Base-by-base conservation (phyloP, 2,329 filamentous ascomycete species). In the Dactylonectria macrodidyma region DNA sequence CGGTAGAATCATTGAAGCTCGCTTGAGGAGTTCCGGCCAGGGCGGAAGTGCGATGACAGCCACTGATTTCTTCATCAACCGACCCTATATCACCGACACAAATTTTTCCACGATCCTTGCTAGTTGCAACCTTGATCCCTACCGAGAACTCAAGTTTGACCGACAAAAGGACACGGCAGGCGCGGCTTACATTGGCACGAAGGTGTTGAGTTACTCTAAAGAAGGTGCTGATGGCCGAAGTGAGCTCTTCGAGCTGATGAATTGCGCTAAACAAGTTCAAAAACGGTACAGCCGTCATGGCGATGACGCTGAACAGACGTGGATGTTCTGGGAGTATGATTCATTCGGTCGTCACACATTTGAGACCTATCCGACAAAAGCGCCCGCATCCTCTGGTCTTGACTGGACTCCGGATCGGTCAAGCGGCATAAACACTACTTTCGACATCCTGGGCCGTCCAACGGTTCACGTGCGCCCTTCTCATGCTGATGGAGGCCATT, bases 231-330 rank as follows among this genome's bases (percentile, higher is more conserved):
- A 48, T 10, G 46, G 46, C 14, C 46, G 16, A 48, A 10, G 46
- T 48, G 46, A 48, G 46, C 46, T 48, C 46, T 48, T 48, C 19
- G 46, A 48, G 46, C 16, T 48, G 10, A 48, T 48, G 46, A n/a
- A 48, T 48, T 48, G 46, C 46, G 46, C 46, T n/a, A n/a, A n/a
- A 48, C 46, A 48, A 48, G 46, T 48, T n/a, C 46, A n/a, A n/a
- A 48, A 48, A 48, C 10, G 46, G 16, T 48, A 48, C 46, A 48
- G 46, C 46, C 46, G 16, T 9, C 46, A 48, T 48, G 46, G 46
- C 46, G 16, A 48, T n/a, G 46, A 48, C 22, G 11, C 46, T 48
- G 46, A 48, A n/a, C 9, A 48, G 16, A 52, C 50, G 11, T 52
- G 50, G 50, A 52, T 30, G 50, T 26, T 30, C 26, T 52, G 50